Evolutionary conservation across 805 yeast genomes (phyloP), one percentile per base, ranked within the genome.

Genomic region (Saturnispora ahearnii): DNA sequence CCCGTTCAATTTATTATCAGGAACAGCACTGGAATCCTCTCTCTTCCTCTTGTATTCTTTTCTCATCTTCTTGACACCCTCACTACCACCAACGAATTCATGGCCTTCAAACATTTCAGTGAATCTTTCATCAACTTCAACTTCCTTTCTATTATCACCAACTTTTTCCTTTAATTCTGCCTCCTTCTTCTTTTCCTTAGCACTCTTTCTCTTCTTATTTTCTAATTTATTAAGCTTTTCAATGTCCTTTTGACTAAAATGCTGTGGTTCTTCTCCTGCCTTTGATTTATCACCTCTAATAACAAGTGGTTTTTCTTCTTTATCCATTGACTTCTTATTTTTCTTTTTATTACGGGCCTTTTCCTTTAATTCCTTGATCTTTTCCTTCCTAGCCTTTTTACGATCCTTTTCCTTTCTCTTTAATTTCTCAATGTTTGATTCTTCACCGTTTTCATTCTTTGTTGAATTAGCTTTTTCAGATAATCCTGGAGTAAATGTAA

Each of bases 391-490:
- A 56, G 79, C 78, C 70, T 83, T 82, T 60, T 91, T 82, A 66
- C 98, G 84, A 64, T 93, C 98, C 71, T 87, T 88, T 61, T 91
- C 96, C 66, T 88, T 93, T 55, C 93, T 78, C 63, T 77, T 82
- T 61, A 89, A 78, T 57, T 81, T 84, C 37, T 84, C 90, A 45
- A 93, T 79, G 0, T 96, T 82, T 9, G 82, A 72, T 37, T 55
- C 52, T 13, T 70, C 79, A n/a, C 60, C 68, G 22, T 59, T 60
- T 26, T 60, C 72, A 36, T 61, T 66, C 45, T 67, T 67, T 11
- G 62, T 70, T 10, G 64, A 60, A 24, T 63, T 55, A 56, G 60
- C 68, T 21, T 62, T 68, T 29, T 73, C 79, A 42, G 75, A 76
- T 48, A 89, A 67, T 3, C 87, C 97, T 2, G 98, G 96, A 36